These are phyloP conservation scores for Phalaenopsis hybrid DNA, from an alignment of 116 monocot genomes.

Conservation along the genomic window DNA sequence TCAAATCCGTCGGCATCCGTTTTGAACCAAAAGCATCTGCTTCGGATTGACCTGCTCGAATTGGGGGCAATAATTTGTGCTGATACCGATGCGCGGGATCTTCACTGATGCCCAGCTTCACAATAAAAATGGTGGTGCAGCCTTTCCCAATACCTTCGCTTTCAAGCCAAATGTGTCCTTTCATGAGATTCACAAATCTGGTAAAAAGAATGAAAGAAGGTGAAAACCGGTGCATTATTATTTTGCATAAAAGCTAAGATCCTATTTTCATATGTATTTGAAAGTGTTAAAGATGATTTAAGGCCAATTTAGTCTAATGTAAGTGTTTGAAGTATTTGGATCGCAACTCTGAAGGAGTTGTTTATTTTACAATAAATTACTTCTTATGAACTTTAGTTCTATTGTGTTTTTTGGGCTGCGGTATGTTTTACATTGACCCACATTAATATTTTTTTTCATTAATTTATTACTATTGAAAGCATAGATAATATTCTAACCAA, in stretches of 20 bases:
- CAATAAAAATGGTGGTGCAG: slow-evolving; percentile 67
- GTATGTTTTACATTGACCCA: no score
- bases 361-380: no score
- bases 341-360: no score
- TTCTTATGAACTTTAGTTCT: no score
- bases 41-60: slow-evolving; percentile 7
- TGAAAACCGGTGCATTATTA: background rate
- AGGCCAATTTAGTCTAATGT: background rate
- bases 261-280: background rate
- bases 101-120: slow-evolving; percentile 53
- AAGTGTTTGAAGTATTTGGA: no score
- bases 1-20: slow-evolving; percentile 5
- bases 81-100: slow-evolving; percentile 15
- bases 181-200: slow-evolving; percentile 85
- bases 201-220: background rate
- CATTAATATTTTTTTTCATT: no score
- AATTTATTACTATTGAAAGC: no score
- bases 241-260: background rate
- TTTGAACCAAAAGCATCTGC: slow-evolving; percentile 6
- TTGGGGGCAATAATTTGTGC: slow-evolving; percentile 18
- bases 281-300: background rate
- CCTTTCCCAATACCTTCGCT: slow-evolving; percentile 90
- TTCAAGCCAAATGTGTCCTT: slow-evolving; percentile 86
- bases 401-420: no score
- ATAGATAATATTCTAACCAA: no score